These are phyloP conservation scores for Thalassiosira gravida DNA, from an alignment of 352 stramenopile genomes.

Conservation along the genomic window DNA sequence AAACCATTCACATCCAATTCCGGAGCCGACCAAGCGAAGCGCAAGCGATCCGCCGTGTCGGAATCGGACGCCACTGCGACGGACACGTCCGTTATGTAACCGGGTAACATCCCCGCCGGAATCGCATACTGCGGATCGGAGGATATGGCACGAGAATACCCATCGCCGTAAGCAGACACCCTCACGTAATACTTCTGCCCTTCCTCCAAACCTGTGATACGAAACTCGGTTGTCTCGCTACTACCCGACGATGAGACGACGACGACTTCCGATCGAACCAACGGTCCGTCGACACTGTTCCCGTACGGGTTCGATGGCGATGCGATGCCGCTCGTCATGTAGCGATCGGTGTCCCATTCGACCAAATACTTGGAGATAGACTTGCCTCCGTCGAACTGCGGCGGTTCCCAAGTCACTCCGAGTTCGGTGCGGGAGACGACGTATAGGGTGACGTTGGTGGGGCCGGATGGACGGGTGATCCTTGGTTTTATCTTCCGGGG, in stretches of 20 bases:
- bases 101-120: slow-evolving; percentile 35
- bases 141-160: slow-evolving; percentile 87
- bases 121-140: slow-evolving; percentile 50
- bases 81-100: slow-evolving; percentile 64
- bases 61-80: slow-evolving; percentile 66
- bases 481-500: slow-evolving; percentile 71
- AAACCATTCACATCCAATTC: slow-evolving; percentile 63
- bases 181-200: slow-evolving; percentile 90
- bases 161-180: slow-evolving; percentile 93
- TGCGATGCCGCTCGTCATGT: slow-evolving; percentile 43
- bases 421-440: slow-evolving; percentile 90
- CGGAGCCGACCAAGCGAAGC: slow-evolving; percentile 59
- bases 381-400: slow-evolving; percentile 90
- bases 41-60: slow-evolving; percentile 58
- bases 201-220: slow-evolving; percentile 86
- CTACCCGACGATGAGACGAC: too few species aligned
- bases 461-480: slow-evolving; percentile 89
- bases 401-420: slow-evolving; percentile 88
- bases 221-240: slow-evolving; percentile 85
- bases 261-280: slow-evolving; percentile 58
- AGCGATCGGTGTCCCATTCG: slow-evolving; percentile 89
- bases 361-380: slow-evolving; percentile 89
- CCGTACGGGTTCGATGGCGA: slow-evolving; percentile 57
- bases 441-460: slow-evolving; percentile 86
- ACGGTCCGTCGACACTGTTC: slow-evolving; percentile 46